A percentile compares a stretch with the other conserved stretches of the same genome.
phyloP scores from a whole-genome alignment of 139 green algal genomes.

The Chlamydomonas asymmetrica region DNA sequence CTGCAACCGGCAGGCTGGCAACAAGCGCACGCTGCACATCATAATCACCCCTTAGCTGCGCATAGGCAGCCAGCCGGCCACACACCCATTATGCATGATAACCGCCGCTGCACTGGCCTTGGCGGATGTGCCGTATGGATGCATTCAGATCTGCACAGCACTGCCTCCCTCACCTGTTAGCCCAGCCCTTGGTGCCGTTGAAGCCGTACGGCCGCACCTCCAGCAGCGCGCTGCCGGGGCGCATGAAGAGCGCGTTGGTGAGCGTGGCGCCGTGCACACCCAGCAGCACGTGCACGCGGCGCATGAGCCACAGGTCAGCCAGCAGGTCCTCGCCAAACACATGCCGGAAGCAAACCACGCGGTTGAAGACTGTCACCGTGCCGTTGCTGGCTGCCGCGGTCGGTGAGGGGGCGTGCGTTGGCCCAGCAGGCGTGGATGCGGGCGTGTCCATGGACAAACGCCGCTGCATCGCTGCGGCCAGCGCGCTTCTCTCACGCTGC shows the following conservation, averaged over 20 bases:
- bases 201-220: conserved; percentile 27
- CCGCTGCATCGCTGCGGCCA: background rate
- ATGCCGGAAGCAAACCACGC: conserved; percentile 14
- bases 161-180: too few species aligned
- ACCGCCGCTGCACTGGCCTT: too few species aligned
- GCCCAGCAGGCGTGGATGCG: background rate
- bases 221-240: background rate
- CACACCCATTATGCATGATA: too few species aligned
- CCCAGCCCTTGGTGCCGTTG: conserved; percentile 20
- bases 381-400: too few species aligned
- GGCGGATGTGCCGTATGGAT: too few species aligned
- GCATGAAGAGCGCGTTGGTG: conserved; percentile 30
- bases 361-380: conserved; percentile 5
- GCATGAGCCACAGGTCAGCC: conserved; percentile 33
- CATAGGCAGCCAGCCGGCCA: too few species aligned
- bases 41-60: too few species aligned
- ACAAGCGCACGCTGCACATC: too few species aligned
- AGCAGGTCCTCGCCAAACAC: conserved; percentile 24
- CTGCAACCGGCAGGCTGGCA: too few species aligned
- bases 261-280: conserved; percentile 24
- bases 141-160: too few species aligned
- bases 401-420: background rate
- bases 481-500: background rate
- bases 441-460: background rate
- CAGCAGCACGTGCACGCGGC: conserved; percentile 20